Percentiles rank a stretch among this genome's conserved stretches.
Conservation (phyloP, 768 basidiomycete species). For the Phaeolepiota aurea region DNA sequence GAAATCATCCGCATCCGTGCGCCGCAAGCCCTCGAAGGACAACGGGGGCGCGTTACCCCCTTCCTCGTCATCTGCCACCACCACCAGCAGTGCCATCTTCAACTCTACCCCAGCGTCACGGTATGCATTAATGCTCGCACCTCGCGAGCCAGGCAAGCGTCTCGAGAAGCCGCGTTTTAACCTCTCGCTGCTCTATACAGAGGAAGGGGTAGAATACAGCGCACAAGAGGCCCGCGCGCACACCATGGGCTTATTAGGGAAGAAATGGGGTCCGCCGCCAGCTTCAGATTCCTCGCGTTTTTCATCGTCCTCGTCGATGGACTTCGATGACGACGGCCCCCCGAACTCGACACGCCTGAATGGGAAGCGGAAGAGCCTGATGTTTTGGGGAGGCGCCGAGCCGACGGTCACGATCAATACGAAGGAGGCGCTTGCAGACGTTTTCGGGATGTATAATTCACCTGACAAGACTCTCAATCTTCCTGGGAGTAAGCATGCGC, state of each 20-base stretch:
- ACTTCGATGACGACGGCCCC: slow-evolving; percentile 54
- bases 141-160: slow-evolving; percentile 58
- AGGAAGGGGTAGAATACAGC: slow-evolving; percentile 74
- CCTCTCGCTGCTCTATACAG: slow-evolving; percentile 63
- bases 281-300: slow-evolving; percentile 29
- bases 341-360: slow-evolving; percentile 32
- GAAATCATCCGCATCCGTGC: not conserved
- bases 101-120: slow-evolving; percentile 37
- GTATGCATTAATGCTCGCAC: slow-evolving; percentile 69
- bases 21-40: not conserved
- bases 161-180: slow-evolving; percentile 68
- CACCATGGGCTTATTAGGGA: slow-evolving; percentile 75
- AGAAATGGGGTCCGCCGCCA: slow-evolving; percentile 72
- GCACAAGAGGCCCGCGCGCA: slow-evolving; percentile 77
- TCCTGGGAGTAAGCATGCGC: slow-evolving; percentile 67
- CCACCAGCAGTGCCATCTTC: slow-evolving; percentile 19
- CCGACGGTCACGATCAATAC: slow-evolving; percentile 96
- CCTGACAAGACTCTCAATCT: slow-evolving; percentile 66
- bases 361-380: slow-evolving; percentile 34
- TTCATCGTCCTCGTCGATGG: slow-evolving; percentile 29
- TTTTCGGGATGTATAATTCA: slow-evolving; percentile 94
- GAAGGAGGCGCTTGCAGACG: slow-evolving; percentile 88
- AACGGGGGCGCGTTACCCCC: slow-evolving; percentile 4
- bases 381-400: slow-evolving; percentile 39
- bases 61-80: slow-evolving; percentile 10